A percentile compares a stretch with the other conserved stretches of the same genome.
Conservation (phyloP, 1,284 basidiomycete genomes). For the Ceratobasidium sp. region DNA sequence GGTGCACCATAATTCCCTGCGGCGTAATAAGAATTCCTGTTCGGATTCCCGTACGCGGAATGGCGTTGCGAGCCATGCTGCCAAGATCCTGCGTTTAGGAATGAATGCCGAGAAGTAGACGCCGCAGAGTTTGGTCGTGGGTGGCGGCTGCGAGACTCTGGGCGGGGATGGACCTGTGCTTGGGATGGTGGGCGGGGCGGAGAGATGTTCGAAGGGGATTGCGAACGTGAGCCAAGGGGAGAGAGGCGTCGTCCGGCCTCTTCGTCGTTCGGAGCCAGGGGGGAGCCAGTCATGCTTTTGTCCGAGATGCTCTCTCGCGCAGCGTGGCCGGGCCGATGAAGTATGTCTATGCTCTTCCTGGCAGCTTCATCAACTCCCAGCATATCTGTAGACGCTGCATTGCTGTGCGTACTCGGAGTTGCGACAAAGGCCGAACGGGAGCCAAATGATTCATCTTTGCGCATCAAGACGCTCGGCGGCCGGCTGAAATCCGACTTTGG, state of each 20-base stretch:
- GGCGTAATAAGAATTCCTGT: slow-evolving; percentile 16
- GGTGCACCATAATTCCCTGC: slow-evolving; percentile 26
- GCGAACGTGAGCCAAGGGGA: slow-evolving; percentile 17
- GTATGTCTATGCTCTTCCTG: background rate
- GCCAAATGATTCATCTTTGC: slow-evolving; percentile 17
- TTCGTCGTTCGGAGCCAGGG: slow-evolving; percentile 13
- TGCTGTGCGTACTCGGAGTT: slow-evolving; percentile 17
- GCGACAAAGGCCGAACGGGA: slow-evolving; percentile 10
- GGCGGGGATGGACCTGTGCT: background rate
- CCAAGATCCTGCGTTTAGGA: background rate
- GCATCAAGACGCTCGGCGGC: slow-evolving; percentile 14
- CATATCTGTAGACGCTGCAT: slow-evolving; percentile 6
- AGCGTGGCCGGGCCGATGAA: background rate
- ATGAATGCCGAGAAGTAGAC: slow-evolving; percentile 65
- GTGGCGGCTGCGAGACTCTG: slow-evolving; percentile 62
- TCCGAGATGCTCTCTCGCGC: background rate
- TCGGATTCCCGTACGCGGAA: background rate
- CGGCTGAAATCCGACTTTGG: slow-evolving; percentile 18
- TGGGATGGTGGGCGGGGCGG: slow-evolving; percentile 2
- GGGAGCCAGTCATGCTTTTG: slow-evolving; percentile 8
- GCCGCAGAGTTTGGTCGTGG: slow-evolving; percentile 86
- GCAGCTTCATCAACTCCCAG: background rate
- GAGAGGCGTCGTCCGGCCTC: slow-evolving; percentile 7
- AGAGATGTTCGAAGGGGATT: background rate
- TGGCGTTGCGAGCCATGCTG: slow-evolving; percentile 1